Evolutionary conservation across 257 asterid species (phyloP).

Genomic region (Forsythia viridissima): DNA sequence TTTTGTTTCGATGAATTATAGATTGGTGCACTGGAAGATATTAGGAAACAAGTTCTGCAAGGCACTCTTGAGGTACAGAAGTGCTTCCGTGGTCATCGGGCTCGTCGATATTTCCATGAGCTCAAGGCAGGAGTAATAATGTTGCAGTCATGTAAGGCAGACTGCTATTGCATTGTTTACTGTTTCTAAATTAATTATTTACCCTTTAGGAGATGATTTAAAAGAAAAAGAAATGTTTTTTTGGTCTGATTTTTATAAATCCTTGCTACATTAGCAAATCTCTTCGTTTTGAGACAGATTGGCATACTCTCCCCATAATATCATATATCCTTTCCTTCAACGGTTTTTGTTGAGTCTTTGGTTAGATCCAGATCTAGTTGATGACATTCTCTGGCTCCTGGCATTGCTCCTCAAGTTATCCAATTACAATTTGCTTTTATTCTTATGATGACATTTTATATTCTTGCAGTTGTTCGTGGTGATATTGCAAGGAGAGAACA

Average conservation of each 20-base stretch:
- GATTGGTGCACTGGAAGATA: conserved; percentile 78
- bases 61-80: conserved; percentile 79
- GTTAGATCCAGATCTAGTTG: neutral
- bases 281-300: neutral
- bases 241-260: conserved; percentile 4
- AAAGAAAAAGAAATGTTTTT: neutral
- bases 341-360: neutral
- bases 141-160: conserved; percentile 80
- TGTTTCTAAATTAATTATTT: conserved; percentile 13
- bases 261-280: neutral
- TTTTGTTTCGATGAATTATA: conserved; percentile 37
- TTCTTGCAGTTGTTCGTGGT: conserved; percentile 75
- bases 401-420: neutral
- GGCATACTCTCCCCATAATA: neutral
- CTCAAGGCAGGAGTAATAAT: conserved; percentile 58
- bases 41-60: conserved; percentile 61
- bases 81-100: conserved; percentile 54
- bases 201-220: conserved; percentile 10
- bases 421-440: neutral
- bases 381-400: neutral
- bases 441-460: neutral
- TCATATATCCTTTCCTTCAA: conserved; percentile 3
- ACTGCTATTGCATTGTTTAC: conserved; percentile 11
- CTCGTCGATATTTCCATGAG: conserved; percentile 60
- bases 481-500: conserved; percentile 75